Evolutionary conservation across 768 basidiomycete species (phyloP), one percentile per base, ranked within the genome.

Genomic region (Auriscalpium vulgare): DNA sequence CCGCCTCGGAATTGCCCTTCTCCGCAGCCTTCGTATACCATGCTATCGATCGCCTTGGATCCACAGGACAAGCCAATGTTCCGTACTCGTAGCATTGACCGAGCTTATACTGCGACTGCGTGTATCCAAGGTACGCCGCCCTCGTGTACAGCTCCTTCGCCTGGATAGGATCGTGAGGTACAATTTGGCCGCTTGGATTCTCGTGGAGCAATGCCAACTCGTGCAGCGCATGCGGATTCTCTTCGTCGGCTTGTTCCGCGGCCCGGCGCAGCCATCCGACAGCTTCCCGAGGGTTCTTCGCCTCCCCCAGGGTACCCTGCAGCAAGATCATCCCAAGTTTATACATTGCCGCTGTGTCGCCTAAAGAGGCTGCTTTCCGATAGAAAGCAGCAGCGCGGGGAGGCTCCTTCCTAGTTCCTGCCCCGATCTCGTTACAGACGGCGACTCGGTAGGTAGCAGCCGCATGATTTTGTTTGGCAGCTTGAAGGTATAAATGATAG

Each of bases 11-110:
- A 67, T 95, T 87, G 2, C 95, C 95, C 72, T 95, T 94, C 72
- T 97, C 94, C 17, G 97, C 97, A 13, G 97, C 97, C 63, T 91
- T 93, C 10, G 95, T 97, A 68, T 98, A 97, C 95, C 97, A 99
- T 11, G 92, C 95, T 63, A 99, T 98, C 47, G 91, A 95, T 55
- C 91, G 79, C 54, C 86, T 80, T 9, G 97, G 94, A 70, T 99
- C 97, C 52, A 97, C 86, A 1, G 91, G 89, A 68, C 94, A 98
- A 9, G 84, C 82, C 53, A 99, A 70, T 19, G 77, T 72, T 11
- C 97, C 97, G 64, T 94, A 97, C 72, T 99, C 97, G 70, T 88
- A 95, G 68, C 91, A 95, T 62, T 90, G 86, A 4, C 95, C 97
- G 8, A 98, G 84, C 72, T 95, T 97, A 78, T 87, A 95, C 69